Percentiles rank a stretch among this genome's conserved stretches.
Conservation (phyloP, 345 rosid species). For the Pelargonium nanum region DNA sequence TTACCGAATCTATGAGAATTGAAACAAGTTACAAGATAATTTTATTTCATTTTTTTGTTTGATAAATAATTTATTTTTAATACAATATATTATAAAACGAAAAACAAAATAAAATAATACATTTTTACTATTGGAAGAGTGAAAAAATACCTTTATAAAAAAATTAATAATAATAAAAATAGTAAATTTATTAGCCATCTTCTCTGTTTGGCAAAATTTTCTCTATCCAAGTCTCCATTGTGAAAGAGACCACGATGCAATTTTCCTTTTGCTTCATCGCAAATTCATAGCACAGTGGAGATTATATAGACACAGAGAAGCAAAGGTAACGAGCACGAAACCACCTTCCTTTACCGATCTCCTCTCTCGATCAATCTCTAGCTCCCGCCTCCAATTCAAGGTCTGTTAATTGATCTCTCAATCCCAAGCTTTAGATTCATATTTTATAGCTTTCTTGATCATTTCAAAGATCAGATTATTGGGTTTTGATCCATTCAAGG, state of each 20-base stretch:
- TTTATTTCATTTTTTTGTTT: no score
- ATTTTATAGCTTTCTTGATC: not conserved
- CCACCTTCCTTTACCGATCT: not conserved
- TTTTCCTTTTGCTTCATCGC: not conserved
- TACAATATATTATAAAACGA: no score
- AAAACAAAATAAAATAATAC: no score
- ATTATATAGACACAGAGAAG: not conserved
- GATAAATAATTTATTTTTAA: no score
- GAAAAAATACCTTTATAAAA: no score
- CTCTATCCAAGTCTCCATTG: no score
- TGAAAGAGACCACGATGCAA: not conserved
- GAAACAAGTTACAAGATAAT: no score
- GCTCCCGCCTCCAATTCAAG: not conserved
- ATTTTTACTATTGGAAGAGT: no score
- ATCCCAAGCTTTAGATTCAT: not conserved
- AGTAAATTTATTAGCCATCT: no score
- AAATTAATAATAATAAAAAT: no score
- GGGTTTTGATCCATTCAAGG: not conserved
- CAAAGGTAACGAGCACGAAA: not conserved
- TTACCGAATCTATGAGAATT: no score
- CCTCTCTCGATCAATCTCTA: not conserved
- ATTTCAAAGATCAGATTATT: not conserved
- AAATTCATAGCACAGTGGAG: not conserved
- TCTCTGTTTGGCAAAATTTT: no score
- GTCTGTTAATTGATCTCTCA: not conserved